Evolutionary conservation across 2,329 filamentous ascomycete genomes (phyloP).

Genomic region (Fusarium brevicatenulatum): DNA sequence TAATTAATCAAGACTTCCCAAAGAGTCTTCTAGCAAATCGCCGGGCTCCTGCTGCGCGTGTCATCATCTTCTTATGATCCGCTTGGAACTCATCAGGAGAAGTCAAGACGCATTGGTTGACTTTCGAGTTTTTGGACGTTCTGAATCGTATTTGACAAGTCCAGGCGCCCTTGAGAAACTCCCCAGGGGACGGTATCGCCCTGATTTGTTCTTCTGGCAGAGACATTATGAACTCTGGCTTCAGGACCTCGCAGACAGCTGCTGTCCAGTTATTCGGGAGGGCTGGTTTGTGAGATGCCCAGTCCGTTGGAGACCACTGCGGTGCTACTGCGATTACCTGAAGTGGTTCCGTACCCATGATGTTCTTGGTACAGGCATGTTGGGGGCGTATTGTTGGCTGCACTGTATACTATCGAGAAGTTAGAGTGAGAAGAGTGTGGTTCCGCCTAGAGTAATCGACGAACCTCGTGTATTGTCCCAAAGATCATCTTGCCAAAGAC

Average conservation of each 20-base stretch:
- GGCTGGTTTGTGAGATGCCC: neutral
- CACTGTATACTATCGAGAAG: neutral
- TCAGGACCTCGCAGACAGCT: neutral
- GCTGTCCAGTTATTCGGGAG: neutral
- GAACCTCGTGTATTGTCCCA: neutral
- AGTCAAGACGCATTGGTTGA: neutral
- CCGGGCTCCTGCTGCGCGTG: neutral
- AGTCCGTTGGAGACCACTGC: neutral
- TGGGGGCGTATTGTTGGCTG: neutral
- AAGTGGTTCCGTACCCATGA: neutral
- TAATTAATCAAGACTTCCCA: neutral
- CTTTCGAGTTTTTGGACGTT: accelerated
- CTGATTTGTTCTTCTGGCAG: neutral
- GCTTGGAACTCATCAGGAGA: neutral
- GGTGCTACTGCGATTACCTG: neutral
- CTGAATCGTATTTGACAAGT: neutral
- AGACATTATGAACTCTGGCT: neutral
- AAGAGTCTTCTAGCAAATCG: neutral
- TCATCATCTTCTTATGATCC: neutral
- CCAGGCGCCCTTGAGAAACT: neutral
- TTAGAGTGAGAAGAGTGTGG: neutral
- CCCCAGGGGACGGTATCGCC: neutral
- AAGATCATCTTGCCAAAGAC: neutral
- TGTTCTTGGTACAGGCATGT: neutral
- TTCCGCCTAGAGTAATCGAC: accelerated